phyloP scores from a whole-genome alignment of 108 stramenopile genomes.

The Cyclostephanos invisitatus region DNA sequence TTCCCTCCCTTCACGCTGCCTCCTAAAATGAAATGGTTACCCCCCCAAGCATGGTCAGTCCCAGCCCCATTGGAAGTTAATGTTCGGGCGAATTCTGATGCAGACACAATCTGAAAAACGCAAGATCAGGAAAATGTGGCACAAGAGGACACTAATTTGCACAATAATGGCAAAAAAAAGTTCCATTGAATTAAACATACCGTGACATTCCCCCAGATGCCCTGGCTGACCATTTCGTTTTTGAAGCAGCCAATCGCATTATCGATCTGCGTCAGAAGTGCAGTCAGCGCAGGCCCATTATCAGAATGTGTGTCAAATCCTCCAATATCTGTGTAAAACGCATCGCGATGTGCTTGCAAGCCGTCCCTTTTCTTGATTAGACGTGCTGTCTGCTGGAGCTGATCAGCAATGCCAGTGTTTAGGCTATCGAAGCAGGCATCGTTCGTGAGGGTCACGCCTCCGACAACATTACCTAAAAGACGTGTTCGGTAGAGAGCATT shows the following conservation, averaged over 20 bases:
- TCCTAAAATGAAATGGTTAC: constrained; percentile 44
- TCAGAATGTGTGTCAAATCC: constrained; percentile 50
- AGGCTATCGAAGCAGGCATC: constrained; percentile 16
- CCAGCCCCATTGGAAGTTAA: constrained; percentile 46
- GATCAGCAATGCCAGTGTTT: constrained; percentile 23
- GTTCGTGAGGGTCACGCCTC: background rate
- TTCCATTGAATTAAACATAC: background rate
- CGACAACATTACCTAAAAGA: constrained; percentile 19
- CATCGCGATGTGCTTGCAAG: constrained; percentile 31
- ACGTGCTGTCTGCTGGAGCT: constrained; percentile 32
- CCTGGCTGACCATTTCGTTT: constrained; percentile 39
- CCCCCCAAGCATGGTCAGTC: constrained; percentile 53
- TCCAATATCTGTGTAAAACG: constrained; percentile 23
- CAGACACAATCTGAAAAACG: constrained; percentile 15
- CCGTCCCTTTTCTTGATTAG: constrained; percentile 32
- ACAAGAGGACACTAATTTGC: background rate
- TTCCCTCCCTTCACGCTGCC: constrained; percentile 56
- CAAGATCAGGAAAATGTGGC: background rate
- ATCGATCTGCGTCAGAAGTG: constrained; percentile 27
- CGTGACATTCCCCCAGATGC: constrained; percentile 40
- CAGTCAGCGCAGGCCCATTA: constrained; percentile 12
- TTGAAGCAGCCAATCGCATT: constrained; percentile 41
- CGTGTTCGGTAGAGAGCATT: constrained; percentile 17
- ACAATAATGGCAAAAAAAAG: background rate
- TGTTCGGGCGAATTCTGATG: constrained; percentile 41